Base-by-base conservation (phyloP, 192 early-diverging fungal species). In the Mortierella hygrophila region DNA sequence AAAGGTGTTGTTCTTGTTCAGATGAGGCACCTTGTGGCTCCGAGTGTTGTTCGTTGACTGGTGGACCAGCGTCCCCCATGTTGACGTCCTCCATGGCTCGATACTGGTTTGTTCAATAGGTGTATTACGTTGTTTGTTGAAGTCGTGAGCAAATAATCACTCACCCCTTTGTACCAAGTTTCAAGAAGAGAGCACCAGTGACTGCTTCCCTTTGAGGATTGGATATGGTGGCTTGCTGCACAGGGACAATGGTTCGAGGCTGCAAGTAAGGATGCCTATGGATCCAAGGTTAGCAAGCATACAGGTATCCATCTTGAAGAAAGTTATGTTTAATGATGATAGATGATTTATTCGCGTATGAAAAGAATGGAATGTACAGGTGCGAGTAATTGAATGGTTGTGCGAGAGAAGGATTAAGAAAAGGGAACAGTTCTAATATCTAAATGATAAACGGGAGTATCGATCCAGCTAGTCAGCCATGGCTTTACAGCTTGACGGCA, bases 401-500 rank as follows among this genome's bases (percentile, higher is more conserved):
- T 5, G 47, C 46, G 26, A 35, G 15, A 23, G 69, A 40, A 68
- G 69, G 35, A 70, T 37, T 37, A 70, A 41, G 21, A 70, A 70
- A 70, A 7, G 37, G 41, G 23, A 70, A 70, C 47, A 1, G 47
- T 49, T 55, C 44, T 55, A 55, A 75, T 75, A 54, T 54, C 46
- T 74, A 52, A 70, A 15, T 21, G 23, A n/a, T 44, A n/a, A 4
- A 10, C 15, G 44, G 3, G 29, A 41, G 44, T 29, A 29, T 32
- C 60, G 26, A 63, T 63, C 60, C 60, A 29, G 54, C 23, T 57
- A 57, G 23, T 5, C 20, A 63, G 0, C 35, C 37, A 35, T 44
- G 9, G 5, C 54, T 85, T 85, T 85, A 85, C 83, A 85, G 57
- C 74, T 80, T 80, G 60, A 85, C 83, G 35, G 83, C 37, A 32